Evolutionary conservation across 352 stramenopile species (phyloP).

Genomic region (Pythium vanterpoolii): DNA sequence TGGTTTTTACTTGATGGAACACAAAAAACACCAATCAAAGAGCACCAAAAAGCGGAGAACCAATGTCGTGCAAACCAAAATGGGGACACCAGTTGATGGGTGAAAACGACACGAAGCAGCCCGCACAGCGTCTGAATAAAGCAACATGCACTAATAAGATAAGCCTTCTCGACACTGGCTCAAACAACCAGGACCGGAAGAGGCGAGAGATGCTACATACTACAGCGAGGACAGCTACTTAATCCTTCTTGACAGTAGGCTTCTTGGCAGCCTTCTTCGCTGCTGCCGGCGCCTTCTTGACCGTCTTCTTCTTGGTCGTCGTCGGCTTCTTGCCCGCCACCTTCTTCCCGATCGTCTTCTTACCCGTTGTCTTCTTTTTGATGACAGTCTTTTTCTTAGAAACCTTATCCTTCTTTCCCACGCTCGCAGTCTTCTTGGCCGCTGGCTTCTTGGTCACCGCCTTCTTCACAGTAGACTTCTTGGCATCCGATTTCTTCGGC

Average conservation of each 20-base stretch:
- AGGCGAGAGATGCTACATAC: conserved; percentile 18
- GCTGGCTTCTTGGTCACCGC: conserved; percentile 43
- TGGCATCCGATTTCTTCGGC: conserved; percentile 24
- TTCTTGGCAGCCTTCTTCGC: conserved; percentile 34
- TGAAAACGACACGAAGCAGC: background rate
- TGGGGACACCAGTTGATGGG: background rate
- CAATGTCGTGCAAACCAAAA: no score
- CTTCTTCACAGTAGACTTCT: no score
- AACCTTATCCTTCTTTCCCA: no score
- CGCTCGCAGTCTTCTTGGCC: no score
- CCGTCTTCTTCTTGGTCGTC: conserved; percentile 63
- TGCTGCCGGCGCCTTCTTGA: conserved; percentile 32
- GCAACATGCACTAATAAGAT: conserved; percentile 18
- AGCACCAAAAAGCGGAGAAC: no score
- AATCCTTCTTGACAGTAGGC: conserved; percentile 31
- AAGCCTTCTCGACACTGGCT: background rate
- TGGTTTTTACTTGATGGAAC: no score
- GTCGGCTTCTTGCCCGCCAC: conserved; percentile 51
- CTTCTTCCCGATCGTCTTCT: conserved; percentile 49
- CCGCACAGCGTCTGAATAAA: background rate
- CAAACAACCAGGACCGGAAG: background rate
- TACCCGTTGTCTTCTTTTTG: conserved; percentile 30
- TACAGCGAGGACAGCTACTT: conserved; percentile 13
- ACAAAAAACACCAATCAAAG: no score
- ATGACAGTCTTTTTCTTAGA: no score